Conservation (phyloP, 768 basidiomycete genomes). For the Psilocybe sp. region DNA sequence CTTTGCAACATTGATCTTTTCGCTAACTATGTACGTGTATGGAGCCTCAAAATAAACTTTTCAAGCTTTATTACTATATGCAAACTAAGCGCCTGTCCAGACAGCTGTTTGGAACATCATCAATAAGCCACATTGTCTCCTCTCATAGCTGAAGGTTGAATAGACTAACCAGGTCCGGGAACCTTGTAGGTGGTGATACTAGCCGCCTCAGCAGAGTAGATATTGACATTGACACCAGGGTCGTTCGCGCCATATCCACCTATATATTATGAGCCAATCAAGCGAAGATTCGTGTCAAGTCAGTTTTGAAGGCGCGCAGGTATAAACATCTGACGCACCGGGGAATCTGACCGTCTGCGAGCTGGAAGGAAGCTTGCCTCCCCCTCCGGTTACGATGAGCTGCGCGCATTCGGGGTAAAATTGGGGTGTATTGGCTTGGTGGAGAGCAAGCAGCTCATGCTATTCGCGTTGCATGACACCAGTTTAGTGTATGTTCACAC, state of each 20-base stretch:
- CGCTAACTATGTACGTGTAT: too few relatives aligned
- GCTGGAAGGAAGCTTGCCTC: slow-evolving; percentile 28
- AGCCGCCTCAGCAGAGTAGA: slow-evolving; percentile 30
- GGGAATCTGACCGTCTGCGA: slow-evolving; percentile 33
- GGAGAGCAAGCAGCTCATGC: slow-evolving; percentile 35
- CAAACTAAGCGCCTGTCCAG: slow-evolving; percentile 20
- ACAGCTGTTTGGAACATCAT: slow-evolving; percentile 13
- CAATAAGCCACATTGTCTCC: neutral
- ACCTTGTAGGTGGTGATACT: slow-evolving; percentile 29
- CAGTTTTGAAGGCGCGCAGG: neutral
- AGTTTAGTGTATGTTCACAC: neutral
- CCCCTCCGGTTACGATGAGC: slow-evolving; percentile 34
- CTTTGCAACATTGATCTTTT: too few relatives aligned
- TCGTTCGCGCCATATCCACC: slow-evolving; percentile 31
- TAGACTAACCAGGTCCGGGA: slow-evolving; percentile 29
- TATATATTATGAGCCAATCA: slow-evolving; percentile 1
- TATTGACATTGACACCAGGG: slow-evolving; percentile 35
- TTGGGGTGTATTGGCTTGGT: slow-evolving; percentile 36
- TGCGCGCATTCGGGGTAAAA: slow-evolving; percentile 40
- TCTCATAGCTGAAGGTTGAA: neutral
- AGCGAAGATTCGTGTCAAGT: neutral
- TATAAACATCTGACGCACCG: slow-evolving; percentile 13
- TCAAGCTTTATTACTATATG: too few relatives aligned
- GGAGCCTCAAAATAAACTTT: too few relatives aligned
- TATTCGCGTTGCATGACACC: slow-evolving; percentile 1